A percentile compares a stretch with the other conserved stretches of the same genome.
phyloP scores from a whole-genome alignment of 75 land plant species.

The Larix kaempferi region DNA sequence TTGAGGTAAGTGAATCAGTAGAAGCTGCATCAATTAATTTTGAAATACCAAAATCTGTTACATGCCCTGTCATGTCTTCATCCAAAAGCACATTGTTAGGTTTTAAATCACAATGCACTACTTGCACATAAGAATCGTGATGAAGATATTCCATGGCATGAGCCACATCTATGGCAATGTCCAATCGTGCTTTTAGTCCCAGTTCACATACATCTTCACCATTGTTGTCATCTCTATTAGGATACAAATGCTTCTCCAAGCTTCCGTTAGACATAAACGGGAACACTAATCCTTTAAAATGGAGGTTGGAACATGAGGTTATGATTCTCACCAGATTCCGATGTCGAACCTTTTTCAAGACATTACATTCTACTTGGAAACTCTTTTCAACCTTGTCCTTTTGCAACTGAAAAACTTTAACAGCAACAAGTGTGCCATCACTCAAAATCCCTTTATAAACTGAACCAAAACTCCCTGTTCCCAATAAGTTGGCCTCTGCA shows the following conservation, averaged over 20 bases:
- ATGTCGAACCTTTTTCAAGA: conserved; percentile 19
- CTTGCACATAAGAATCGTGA: conserved; percentile 13
- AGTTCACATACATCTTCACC: neutral
- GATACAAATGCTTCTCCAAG: conserved; percentile 15
- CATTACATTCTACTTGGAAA: conserved; percentile 17
- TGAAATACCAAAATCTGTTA: conserved; percentile 31
- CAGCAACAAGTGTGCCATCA: conserved; percentile 21
- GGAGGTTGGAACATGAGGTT: conserved; percentile 21
- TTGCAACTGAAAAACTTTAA: conserved; percentile 23
- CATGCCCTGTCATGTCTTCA: conserved; percentile 20
- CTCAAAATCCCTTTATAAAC: conserved; percentile 23
- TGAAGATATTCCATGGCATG: conserved; percentile 38
- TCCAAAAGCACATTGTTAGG: conserved; percentile 50
- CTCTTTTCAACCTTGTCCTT: neutral
- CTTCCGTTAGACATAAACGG: conserved; percentile 39
- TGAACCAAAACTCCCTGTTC: conserved; percentile 23
- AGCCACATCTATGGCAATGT: conserved; percentile 26
- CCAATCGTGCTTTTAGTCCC: neutral
- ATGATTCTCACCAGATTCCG: conserved; percentile 26
- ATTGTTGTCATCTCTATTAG: neutral
- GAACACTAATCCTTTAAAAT: conserved; percentile 32
- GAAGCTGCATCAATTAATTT: neutral
- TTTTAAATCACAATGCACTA: conserved; percentile 41
- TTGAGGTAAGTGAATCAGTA: neutral
- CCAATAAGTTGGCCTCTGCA: conserved; percentile 11